These are phyloP conservation scores for Alternaria sp. DNA, from an alignment of 2,329 filamentous ascomycete genomes.

Conservation along the genomic window DNA sequence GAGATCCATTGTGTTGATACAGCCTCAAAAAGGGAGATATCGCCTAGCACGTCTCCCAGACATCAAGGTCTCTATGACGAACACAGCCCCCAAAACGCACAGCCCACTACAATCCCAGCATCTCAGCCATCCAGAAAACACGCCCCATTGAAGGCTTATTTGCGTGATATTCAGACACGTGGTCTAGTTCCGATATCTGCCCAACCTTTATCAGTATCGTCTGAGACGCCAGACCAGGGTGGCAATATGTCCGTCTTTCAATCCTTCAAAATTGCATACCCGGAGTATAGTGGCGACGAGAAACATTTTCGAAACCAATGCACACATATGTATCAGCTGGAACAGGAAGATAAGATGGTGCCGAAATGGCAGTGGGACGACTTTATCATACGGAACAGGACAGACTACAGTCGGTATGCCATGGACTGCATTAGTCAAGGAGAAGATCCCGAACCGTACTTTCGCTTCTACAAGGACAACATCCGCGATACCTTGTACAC, in stretches of 20 bases:
- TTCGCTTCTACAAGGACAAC: slow-evolving; percentile 48
- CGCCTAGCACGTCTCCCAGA: slow-evolving; percentile 28
- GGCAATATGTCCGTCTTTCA: slow-evolving; percentile 28
- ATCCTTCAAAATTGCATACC: slow-evolving; percentile 46
- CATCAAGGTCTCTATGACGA: slow-evolving; percentile 32
- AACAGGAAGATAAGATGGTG: slow-evolving; percentile 44
- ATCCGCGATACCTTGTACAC: slow-evolving; percentile 40
- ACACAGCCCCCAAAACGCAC: slow-evolving; percentile 15
- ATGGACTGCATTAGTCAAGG: slow-evolving; percentile 35
- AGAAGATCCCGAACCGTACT: slow-evolving; percentile 38
- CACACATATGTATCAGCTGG: slow-evolving; percentile 38
- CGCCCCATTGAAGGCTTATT: background rate
- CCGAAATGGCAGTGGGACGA: slow-evolving; percentile 54
- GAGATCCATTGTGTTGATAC: slow-evolving; percentile 10
- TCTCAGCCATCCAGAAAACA: background rate
- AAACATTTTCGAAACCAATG: slow-evolving; percentile 48
- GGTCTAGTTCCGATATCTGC: background rate
- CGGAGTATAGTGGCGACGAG: slow-evolving; percentile 45
- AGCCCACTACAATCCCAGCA: background rate
- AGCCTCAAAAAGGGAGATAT: background rate
- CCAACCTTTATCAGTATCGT: background rate
- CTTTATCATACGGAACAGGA: slow-evolving; percentile 48
- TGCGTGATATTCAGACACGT: background rate
- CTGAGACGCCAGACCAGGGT: background rate
- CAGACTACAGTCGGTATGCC: slow-evolving; percentile 43